Percentiles rank a stretch among this genome's conserved stretches.
Conservation (phyloP, 2,329 filamentous ascomycete species). For the Albophoma yamanashiensis region DNA sequence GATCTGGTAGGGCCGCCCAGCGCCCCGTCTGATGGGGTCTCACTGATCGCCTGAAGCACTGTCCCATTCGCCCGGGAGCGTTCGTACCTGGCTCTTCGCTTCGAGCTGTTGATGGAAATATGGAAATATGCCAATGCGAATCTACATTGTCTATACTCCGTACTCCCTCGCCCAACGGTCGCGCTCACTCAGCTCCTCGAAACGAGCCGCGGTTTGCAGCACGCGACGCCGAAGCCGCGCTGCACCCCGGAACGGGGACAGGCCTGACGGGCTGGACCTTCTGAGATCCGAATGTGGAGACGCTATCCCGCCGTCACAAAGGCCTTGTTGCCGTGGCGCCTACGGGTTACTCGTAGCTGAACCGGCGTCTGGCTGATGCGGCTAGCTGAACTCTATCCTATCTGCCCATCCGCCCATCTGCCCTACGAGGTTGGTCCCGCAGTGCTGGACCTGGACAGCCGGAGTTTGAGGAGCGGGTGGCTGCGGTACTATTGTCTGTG, state of each 20-base stretch:
- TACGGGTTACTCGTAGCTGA: neutral
- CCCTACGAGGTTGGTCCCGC: neutral
- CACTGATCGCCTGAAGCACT: too few species aligned
- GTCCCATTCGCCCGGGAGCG: too few species aligned
- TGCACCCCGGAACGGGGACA: neutral
- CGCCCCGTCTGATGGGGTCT: too few species aligned
- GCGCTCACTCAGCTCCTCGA: too few species aligned
- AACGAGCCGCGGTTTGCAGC: neutral
- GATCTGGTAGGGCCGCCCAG: neutral
- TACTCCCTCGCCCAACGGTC: too few species aligned
- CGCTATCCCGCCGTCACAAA: neutral
- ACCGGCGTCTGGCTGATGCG: neutral
- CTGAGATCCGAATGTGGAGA: neutral
- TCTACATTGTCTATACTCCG: too few species aligned
- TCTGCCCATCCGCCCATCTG: neutral
- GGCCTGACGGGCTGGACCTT: neutral
- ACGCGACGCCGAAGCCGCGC: neutral
- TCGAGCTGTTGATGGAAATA: too few species aligned
- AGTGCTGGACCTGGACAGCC: neutral
- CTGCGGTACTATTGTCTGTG: neutral
- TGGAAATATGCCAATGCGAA: too few species aligned
- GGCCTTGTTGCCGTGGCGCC: neutral
- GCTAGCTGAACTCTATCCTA: neutral
- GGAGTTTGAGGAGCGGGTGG: neutral
- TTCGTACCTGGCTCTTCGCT: too few species aligned